phyloP scores from a whole-genome alignment of 257 asterid genomes.

The Salvia rosmarinus region DNA sequence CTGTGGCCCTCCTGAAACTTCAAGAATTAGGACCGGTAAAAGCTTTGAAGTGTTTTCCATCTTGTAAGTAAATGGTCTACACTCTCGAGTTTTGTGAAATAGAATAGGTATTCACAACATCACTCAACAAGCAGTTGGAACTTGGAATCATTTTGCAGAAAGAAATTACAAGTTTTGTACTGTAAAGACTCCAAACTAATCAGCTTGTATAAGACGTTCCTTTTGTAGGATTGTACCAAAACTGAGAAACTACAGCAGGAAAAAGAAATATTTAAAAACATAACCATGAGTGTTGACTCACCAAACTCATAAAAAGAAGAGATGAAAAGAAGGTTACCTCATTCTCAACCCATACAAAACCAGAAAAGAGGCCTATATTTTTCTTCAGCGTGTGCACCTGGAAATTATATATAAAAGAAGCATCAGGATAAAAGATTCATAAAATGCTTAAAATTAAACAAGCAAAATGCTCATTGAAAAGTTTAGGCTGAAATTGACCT shows the following conservation, averaged over 20 bases:
- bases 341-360: constrained; percentile 82
- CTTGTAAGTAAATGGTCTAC: not conserved
- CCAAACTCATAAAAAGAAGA: constrained; percentile 8
- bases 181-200: constrained; percentile 3
- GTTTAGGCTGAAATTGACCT: constrained; percentile 47
- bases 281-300: not conserved
- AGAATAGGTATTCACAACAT: constrained; percentile 1
- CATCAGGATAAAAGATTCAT: constrained; percentile 16
- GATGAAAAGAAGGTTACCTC: constrained; percentile 53
- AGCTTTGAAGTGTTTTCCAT: not conserved
- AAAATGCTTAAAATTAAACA: constrained; percentile 26
- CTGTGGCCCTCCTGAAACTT: not conserved
- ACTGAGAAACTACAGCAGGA: constrained; percentile 9
- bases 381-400: constrained; percentile 77
- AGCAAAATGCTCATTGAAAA: constrained; percentile 12
- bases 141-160: not conserved
- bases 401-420: constrained; percentile 17
- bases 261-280: not conserved
- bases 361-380: constrained; percentile 91
- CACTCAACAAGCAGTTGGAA: not conserved
- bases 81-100: not conserved
- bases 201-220: not conserved
- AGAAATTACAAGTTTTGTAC: not conserved
- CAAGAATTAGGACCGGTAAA: not conserved
- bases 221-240: not conserved